Evolutionary conservation across 495 filamentous ascomycete species (phyloP), one percentile per base, ranked within the genome.

Genomic region (Penicillium arizonense): DNA sequence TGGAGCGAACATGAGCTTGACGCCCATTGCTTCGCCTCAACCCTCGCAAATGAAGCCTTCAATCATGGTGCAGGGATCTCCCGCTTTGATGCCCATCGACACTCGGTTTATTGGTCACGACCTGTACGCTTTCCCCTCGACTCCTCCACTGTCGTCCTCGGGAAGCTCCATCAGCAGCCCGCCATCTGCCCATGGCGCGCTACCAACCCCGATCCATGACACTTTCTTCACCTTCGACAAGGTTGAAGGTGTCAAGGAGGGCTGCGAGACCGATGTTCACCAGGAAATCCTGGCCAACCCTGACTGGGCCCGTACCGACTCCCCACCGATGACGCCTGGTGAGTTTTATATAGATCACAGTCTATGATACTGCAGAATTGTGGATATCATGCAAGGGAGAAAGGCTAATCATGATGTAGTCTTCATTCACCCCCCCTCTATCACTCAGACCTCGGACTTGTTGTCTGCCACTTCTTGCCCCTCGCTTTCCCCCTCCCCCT

Each of bases 251-350:
- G 84, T 89, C 48, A 96, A 96, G 78, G 82, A 90, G 58, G 86
- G 83, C 23, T 89, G 89, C 58, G 84, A 91, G 73, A 82, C 81
- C 23, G 88, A 89, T 44, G 83, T 84, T 5, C 81, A 87, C 70
- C 81, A 86, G 36, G 86, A 94, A 75, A 84, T 83, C 62, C 81
- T 95, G 56, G 85, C 89, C 42, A 81, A 78, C 57, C 79, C 86
- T 58, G 88, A 93, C 52, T 95, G 88, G 86, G 73, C 84, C 34
- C 83, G 82, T 61, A 86, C 82, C 37, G 80, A 79, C 14, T 95
- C 91, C 20, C 91, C 94, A 52, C 90, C 90, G 8, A 80, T 97
- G 78, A 94, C 91, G 64, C 94, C 94, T 83, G 88, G 92, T 97
- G 87, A 71, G 90, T 86, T 57, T 36, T 52, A 16, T 55, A 61